Conservation (phyloP, 129 eudicot genomes). For the Sambucus nigra region DNA sequence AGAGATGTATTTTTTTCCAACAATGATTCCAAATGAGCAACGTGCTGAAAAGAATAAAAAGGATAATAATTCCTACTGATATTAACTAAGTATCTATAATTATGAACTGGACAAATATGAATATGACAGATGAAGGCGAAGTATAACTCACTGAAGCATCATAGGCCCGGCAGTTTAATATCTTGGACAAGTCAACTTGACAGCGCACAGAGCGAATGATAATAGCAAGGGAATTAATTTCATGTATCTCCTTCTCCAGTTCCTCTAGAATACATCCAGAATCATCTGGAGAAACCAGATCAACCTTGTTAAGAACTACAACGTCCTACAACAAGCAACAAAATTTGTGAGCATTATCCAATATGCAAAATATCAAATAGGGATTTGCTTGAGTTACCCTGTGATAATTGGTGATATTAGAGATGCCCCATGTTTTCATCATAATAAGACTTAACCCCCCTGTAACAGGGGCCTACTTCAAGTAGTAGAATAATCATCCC, state of each 20-base stretch:
- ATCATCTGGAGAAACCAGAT: conserved; percentile 59
- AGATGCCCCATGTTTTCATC: too few species aligned
- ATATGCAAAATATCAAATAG: not conserved
- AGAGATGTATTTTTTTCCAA: conserved; percentile 57
- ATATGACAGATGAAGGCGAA: not conserved
- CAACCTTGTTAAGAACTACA: conserved; percentile 80
- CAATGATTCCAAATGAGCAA: conserved; percentile 68
- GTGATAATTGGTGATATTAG: not conserved
- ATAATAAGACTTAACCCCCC: too few species aligned
- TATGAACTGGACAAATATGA: not conserved
- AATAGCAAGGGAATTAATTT: conserved; percentile 73
- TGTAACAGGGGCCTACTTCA: too few species aligned
- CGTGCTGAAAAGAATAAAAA: conserved; percentile 46
- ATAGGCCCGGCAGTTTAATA: conserved; percentile 73
- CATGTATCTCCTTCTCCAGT: conserved; percentile 69
- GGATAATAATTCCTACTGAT: too few species aligned
- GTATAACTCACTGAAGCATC: conserved; percentile 50
- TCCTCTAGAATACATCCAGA: conserved; percentile 40
- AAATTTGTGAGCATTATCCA: conserved; percentile 5
- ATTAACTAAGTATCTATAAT: not conserved
- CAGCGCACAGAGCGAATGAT: conserved; percentile 74
- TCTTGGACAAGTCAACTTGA: conserved; percentile 77
- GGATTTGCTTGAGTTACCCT: too few species aligned
- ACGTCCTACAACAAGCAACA: conserved; percentile 59
- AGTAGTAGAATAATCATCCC: too few species aligned